Base-by-base conservation (phyloP, 805 yeast genomes). In the Schizosaccharomyces japonicus region DNA sequence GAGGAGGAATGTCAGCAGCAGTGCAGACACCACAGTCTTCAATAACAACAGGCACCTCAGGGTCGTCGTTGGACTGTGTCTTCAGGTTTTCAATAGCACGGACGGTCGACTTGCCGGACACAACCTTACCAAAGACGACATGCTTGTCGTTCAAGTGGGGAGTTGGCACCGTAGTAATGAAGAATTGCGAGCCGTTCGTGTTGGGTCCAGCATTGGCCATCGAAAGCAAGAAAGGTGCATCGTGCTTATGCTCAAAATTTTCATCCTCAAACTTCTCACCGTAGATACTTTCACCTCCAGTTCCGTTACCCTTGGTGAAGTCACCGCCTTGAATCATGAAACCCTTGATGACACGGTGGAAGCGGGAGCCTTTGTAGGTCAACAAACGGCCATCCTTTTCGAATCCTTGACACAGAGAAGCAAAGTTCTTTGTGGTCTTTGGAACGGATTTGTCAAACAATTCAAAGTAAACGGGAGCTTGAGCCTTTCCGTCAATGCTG, bases 131-230 rank as follows among this genome's bases (percentile, higher is more conserved):
- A 60, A 90, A 90, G 2, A 90, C 96, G 47, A 85, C 95, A 61
- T 90, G 98, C 62, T 87, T 87, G 25, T 87, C 92, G 59, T 90
- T 87, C 54, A 90, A 71, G 63, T 87, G 96, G 5, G 96, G 94
- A 1, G 95, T 83, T 39, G 83, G 76, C 2, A 75, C 90, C 2
- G 95, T 82, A 26, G 98, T 87, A 56, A 87, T 76, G 62, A 87
- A 87, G 57, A 83, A 90, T 63, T 87, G 96, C 2, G 95, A 83
- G 1, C 96, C 96, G 59, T 90, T 90, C 45, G 96, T 87, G 61
- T 78, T 75, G 50, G 94, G 84, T 15, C 96, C 96, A 3, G 95
- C 81, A 59, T 87, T 87, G 50, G 98, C 96, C 96, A 87, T 90
- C 5, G 94, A 81, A 55, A 87, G 70, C 54, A 90, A 68, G 62